Percentiles rank a stretch among this genome's conserved stretches.
Evolutionary conservation across 768 basidiomycete genomes (phyloP).

Genomic region (Paxillus rubicundulus): DNA sequence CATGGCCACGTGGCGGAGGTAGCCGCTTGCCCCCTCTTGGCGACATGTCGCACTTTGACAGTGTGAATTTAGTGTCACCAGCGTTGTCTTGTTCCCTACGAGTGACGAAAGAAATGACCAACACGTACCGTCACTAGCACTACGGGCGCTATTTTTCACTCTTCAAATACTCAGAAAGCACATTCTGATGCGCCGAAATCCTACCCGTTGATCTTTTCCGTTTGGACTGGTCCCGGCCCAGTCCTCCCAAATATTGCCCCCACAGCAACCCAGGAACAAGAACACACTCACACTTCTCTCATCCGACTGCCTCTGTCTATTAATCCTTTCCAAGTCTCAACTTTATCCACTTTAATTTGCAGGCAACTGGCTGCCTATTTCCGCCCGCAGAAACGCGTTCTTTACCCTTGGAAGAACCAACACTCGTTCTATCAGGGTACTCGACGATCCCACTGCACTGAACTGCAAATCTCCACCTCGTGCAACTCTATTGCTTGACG

Average conservation of each 20-base stretch:
- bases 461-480: constrained; percentile 32
- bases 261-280: constrained; percentile 13
- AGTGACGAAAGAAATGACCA: constrained; percentile 27
- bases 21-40: constrained; percentile 3
- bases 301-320: constrained; percentile 7
- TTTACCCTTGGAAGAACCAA: constrained; percentile 18
- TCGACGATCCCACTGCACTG: constrained; percentile 17
- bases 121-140: constrained; percentile 23
- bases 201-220: background rate
- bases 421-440: constrained; percentile 13
- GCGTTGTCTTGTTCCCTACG: constrained; percentile 21
- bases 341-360: constrained; percentile 9
- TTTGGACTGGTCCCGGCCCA: background rate
- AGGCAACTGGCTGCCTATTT: constrained; percentile 18
- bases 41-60: constrained; percentile 25
- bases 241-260: background rate
- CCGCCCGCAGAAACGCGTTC: constrained; percentile 12
- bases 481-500: constrained; percentile 29
- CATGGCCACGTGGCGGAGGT: constrained; percentile 23
- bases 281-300: constrained; percentile 13
- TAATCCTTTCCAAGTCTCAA: constrained; percentile 1
- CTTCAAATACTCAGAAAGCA: constrained; percentile 25
- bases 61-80: constrained; percentile 28
- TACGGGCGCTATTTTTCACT: constrained; percentile 1
- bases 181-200: background rate